Conservation (phyloP, 306 rosid species). For the Vigna nakashimae region DNA sequence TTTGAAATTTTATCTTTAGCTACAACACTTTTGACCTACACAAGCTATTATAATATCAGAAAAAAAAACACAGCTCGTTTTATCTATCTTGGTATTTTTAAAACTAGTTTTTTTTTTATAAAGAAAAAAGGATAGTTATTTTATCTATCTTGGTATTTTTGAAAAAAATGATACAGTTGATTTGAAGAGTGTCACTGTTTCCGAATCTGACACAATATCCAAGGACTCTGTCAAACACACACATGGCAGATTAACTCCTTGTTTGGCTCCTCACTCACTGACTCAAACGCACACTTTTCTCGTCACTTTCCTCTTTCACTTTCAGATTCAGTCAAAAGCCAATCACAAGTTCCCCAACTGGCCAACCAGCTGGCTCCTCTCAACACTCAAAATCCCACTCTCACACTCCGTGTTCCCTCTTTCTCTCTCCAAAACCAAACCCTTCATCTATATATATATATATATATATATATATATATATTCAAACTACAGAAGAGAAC, state of each 20-base stretch:
- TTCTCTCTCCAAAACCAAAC: neutral
- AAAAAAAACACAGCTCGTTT: too few species aligned
- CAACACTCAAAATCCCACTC: slow-evolving; percentile 3
- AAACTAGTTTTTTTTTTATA: too few species aligned
- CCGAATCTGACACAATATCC: neutral
- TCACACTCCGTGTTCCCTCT: slow-evolving; percentile 35
- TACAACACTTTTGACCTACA: too few species aligned
- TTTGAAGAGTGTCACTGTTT: neutral
- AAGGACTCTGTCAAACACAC: neutral
- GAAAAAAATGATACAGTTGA: too few species aligned
- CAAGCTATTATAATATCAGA: too few species aligned
- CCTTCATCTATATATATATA: neutral
- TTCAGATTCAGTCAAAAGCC: slow-evolving; percentile 36
- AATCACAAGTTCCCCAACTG: neutral
- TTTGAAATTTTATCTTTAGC: too few species aligned
- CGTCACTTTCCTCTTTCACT: slow-evolving; percentile 34
- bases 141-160: too few species aligned
- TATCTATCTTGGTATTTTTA: too few species aligned
- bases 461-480: neutral
- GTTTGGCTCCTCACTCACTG: neutral
- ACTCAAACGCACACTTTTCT: neutral
- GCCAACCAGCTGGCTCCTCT: slow-evolving; percentile 52
- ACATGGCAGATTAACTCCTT: neutral
- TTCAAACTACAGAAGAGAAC: too few species aligned
- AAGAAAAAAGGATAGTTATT: too few species aligned